Conservation (phyloP, 2,329 filamentous ascomycete genomes). For the Neonectria faginata region DNA sequence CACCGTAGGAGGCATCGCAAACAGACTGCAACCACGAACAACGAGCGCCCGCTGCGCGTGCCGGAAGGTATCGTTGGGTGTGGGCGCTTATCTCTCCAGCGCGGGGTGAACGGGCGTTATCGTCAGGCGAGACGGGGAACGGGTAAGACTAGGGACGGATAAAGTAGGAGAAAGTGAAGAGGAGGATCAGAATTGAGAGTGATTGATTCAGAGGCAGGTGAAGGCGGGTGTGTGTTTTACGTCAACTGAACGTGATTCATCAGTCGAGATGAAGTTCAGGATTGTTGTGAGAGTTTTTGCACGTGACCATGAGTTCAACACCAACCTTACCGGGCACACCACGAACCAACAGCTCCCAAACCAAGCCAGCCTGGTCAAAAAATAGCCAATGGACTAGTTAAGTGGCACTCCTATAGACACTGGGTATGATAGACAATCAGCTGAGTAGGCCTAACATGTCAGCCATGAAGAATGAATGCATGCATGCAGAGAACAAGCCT, state of each 20-base stretch:
- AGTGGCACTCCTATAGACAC: not conserved
- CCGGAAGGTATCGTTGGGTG: not conserved
- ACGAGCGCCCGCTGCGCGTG: slow-evolving; percentile 2
- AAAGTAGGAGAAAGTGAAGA: not conserved
- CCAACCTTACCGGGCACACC: not conserved
- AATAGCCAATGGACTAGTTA: not conserved
- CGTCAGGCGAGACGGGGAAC: not conserved
- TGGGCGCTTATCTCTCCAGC: slow-evolving; percentile 19
- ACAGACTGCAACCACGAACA: not conserved
- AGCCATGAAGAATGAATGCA: not conserved
- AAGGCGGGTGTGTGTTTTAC: not conserved
- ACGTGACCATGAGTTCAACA: not conserved
- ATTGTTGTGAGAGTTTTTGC: not conserved
- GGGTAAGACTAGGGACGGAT: not conserved
- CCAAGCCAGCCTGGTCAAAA: not conserved
- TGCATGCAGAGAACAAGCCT: not conserved
- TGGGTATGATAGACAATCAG: not conserved
- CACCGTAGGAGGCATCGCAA: slow-evolving; percentile 43
- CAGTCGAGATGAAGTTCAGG: not conserved
- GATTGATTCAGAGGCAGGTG: not conserved
- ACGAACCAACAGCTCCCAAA: not conserved
- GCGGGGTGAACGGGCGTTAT: slow-evolving; percentile 7
- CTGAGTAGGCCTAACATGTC: not conserved
- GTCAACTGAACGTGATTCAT: not conserved
- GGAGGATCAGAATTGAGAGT: not conserved